phyloP scores from a whole-genome alignment of 2,329 filamentous ascomycete species.

The Hortaea sp. region DNA sequence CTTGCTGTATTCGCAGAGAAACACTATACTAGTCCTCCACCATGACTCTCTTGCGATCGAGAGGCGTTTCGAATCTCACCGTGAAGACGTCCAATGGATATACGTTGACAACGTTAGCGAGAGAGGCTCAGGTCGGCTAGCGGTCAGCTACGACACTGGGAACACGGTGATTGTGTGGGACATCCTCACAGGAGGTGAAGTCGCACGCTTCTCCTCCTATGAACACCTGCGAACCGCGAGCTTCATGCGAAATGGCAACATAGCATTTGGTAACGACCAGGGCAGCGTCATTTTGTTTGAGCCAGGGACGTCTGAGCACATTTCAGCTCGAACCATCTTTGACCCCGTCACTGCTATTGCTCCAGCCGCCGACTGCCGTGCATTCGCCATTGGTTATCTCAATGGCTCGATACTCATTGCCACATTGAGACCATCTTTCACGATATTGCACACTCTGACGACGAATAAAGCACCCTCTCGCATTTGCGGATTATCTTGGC shows the following conservation, averaged over 20 bases:
- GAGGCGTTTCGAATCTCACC: conserved; percentile 71
- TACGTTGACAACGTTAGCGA: conserved; percentile 89
- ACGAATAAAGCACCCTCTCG: conserved; percentile 76
- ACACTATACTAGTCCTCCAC: conserved; percentile 73
- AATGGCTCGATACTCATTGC: conserved; percentile 92
- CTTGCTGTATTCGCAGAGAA: conserved; percentile 79
- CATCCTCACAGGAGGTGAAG: conserved; percentile 78
- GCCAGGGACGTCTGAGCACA: conserved; percentile 82
- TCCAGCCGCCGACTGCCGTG: conserved; percentile 79
- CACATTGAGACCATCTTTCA: conserved; percentile 81
- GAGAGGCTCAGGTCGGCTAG: conserved; percentile 68
- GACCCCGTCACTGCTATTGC: conserved; percentile 92
- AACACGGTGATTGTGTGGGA: conserved; percentile 97
- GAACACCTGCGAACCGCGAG: conserved; percentile 73
- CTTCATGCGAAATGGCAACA: conserved; percentile 96
- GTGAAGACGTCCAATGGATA: conserved; percentile 72
- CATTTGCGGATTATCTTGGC: conserved; percentile 82
- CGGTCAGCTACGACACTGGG: conserved; percentile 85
- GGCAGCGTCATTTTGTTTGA: conserved; percentile 93
- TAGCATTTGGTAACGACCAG: conserved; percentile 89
- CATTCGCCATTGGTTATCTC: conserved; percentile 95
- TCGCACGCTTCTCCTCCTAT: conserved; percentile 86
- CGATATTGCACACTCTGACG: conserved; percentile 83
- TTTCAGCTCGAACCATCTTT: conserved; percentile 83
- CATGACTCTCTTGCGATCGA: conserved; percentile 90